phyloP scores from a whole-genome alignment of 306 rosid species.

The Castanospermum australe region DNA sequence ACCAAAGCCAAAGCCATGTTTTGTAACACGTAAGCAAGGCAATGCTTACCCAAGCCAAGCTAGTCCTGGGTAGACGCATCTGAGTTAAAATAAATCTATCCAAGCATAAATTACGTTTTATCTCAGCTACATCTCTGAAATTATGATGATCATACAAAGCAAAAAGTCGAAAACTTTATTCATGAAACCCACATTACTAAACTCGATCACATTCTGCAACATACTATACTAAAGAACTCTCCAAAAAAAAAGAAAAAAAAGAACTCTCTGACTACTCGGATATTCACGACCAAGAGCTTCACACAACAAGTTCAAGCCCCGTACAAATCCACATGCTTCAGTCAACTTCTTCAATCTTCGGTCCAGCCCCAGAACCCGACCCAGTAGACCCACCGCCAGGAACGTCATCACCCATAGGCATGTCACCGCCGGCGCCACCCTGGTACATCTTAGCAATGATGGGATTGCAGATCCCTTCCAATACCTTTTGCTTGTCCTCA shows the following conservation, averaged over 20 bases:
- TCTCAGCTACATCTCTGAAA: background rate
- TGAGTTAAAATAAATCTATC: no score
- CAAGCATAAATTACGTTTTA: background rate
- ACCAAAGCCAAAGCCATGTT: no score
- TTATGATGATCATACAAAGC: background rate
- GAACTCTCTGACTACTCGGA: background rate
- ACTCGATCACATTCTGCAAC: background rate
- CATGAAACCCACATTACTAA: background rate
- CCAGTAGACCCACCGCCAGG: constrained; percentile 31
- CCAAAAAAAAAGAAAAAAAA: no score
- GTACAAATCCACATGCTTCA: constrained; percentile 8
- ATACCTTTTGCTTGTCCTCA: constrained; percentile 74
- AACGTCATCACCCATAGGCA: constrained; percentile 33
- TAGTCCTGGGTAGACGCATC: no score
- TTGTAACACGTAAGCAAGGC: no score
- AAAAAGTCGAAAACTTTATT: background rate
- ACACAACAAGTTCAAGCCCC: background rate
- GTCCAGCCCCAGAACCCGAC: constrained; percentile 58
- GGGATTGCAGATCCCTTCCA: constrained; percentile 77
- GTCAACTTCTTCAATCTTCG: constrained; percentile 90
- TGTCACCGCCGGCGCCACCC: constrained; percentile 40
- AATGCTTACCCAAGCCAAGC: no score
- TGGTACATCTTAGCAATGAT: constrained; percentile 77
- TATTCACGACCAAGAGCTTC: background rate
- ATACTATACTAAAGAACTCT: background rate